Conservation (phyloP, 2,329 filamentous ascomycete species). For the Sporothrix mexicana region DNA sequence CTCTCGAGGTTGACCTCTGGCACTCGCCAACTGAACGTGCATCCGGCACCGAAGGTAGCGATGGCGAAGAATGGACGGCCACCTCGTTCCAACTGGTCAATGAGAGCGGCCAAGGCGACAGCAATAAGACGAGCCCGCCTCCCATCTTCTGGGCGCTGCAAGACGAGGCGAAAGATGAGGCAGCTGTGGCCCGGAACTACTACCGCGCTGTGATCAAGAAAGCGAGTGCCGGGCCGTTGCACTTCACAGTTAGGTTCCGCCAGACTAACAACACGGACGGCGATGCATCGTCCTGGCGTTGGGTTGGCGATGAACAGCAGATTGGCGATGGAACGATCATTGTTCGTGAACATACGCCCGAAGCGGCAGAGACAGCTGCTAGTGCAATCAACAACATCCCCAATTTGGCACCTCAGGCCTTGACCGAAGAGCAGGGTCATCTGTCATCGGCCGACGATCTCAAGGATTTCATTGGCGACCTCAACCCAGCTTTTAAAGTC, state of each 20-base stretch:
- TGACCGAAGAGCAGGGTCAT: neutral
- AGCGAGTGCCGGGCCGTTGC: conserved; percentile 49
- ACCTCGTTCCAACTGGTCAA: conserved; percentile 46
- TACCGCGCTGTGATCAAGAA: conserved; percentile 57
- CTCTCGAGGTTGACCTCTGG: conserved; percentile 79
- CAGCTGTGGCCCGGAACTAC: conserved; percentile 53
- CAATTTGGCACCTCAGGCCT: neutral
- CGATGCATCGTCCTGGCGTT: conserved; percentile 73
- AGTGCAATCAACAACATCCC: neutral
- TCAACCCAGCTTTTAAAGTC: conserved; percentile 63
- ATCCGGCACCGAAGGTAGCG: conserved; percentile 55
- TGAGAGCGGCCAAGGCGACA: conserved; percentile 26
- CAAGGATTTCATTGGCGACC: conserved; percentile 59
- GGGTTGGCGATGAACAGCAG: conserved; percentile 69
- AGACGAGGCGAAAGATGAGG: conserved; percentile 39
- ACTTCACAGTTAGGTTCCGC: conserved; percentile 76
- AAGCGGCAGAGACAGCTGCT: conserved; percentile 39
- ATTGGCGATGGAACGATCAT: conserved; percentile 68
- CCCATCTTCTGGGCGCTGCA: conserved; percentile 51
- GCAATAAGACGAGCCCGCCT: conserved; percentile 49
- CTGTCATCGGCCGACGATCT: conserved; percentile 48
- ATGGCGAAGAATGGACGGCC: conserved; percentile 54
- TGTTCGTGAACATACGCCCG: conserved; percentile 48
- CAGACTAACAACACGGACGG: conserved; percentile 61
- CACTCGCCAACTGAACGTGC: conserved; percentile 50